Conservation (phyloP, 2,329 filamentous ascomycete genomes). For the Microdochium bolleyi region DNA sequence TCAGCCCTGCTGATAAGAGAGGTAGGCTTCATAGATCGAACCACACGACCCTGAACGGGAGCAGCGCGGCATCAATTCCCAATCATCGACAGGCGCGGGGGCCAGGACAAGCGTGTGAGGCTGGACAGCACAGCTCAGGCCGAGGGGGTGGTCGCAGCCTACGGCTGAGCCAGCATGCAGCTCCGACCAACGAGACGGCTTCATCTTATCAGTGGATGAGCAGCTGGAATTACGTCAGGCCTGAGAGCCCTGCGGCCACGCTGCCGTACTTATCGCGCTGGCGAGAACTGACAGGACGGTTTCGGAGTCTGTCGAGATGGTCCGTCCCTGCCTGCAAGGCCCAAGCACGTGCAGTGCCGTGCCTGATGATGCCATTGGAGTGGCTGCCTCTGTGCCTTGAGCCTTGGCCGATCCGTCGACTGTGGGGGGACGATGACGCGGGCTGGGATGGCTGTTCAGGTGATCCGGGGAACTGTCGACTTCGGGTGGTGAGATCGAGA, state of each 20-base stretch:
- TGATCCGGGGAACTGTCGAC: neutral
- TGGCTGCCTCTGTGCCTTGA: neutral
- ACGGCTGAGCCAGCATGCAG: neutral
- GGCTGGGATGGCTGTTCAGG: neutral
- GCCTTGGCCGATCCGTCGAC: neutral
- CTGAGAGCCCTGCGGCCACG: neutral
- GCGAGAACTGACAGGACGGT: neutral
- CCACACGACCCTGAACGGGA: no score
- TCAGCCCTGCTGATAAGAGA: no score
- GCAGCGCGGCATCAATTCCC: no score
- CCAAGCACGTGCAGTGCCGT: neutral
- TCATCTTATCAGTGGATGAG: conserved; percentile 17
- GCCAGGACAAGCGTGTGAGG: neutral
- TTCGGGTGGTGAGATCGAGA: no score
- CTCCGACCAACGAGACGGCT: conserved; percentile 9
- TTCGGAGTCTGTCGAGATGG: neutral
- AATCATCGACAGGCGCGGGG: no score
- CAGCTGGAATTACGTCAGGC: conserved; percentile 18
- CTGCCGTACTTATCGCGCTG: neutral
- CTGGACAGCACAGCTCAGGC: neutral
- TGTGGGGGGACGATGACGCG: neutral
- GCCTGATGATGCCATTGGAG: neutral
- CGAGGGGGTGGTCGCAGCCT: neutral
- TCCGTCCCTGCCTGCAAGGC: neutral
- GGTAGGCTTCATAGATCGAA: no score